Evolutionary conservation across 306 rosid species (phyloP).

Genomic region (Leucaena leucocephala): DNA sequence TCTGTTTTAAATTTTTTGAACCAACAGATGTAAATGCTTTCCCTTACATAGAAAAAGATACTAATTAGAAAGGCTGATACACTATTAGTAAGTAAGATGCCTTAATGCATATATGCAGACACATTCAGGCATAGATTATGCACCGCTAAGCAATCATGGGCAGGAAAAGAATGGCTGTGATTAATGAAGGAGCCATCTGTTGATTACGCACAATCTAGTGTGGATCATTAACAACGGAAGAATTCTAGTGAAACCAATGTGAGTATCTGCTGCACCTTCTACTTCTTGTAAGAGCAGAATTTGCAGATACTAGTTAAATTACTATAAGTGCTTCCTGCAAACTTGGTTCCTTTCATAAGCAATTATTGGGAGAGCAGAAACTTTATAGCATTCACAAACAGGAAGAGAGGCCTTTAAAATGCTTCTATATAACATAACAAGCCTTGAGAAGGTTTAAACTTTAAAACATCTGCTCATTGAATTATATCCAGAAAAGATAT

Average conservation of each 20-base stretch:
- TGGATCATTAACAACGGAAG: not conserved
- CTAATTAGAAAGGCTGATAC: not conserved
- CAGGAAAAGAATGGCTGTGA: not conserved
- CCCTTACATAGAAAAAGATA: not conserved
- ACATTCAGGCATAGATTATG: not conserved
- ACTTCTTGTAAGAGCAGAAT: constrained; percentile 8
- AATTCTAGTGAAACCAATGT: not conserved
- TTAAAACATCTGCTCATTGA: not conserved
- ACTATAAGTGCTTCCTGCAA: constrained; percentile 6
- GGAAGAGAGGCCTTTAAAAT: not conserved
- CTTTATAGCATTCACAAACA: not conserved
- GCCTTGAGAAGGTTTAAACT: not conserved
- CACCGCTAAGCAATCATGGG: not conserved
- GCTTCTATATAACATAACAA: not conserved
- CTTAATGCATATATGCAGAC: not conserved
- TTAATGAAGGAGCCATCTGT: not conserved
- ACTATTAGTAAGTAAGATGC: not conserved
- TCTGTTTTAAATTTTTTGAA: not conserved
- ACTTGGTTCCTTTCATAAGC: not conserved
- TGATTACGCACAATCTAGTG: not conserved
- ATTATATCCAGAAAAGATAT: not conserved
- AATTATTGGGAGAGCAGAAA: not conserved
- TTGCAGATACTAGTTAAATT: not conserved
- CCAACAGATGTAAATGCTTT: not conserved
- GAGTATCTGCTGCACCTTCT: not conserved